Evolutionary conservation across 495 filamentous ascomycete species (phyloP), one percentile per base, ranked within the genome.

Genomic region (Haplographium delicatum): DNA sequence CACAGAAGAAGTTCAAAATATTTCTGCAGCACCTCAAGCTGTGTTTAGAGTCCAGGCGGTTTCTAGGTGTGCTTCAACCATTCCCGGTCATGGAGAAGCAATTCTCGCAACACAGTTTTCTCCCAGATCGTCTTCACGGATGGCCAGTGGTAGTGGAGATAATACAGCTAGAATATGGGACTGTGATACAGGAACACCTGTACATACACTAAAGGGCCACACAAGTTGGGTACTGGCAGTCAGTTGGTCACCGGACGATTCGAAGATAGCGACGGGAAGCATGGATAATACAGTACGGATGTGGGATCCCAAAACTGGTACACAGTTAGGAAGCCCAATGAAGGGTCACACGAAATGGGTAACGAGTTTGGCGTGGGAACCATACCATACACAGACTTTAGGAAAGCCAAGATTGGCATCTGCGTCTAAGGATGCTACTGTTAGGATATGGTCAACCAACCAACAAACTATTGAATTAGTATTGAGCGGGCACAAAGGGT

Each of bases 261-360:
- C 75, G 10, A 78, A 82, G 44, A 78, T 99, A 42, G 94, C 89
- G 8, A 97, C 91, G 3, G 94, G 93, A 11, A 86, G 86, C 59
- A 95, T 93, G 84, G 94, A 97, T 59, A 95, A 89, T 58, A 86
- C 84, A 0, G 84, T 97, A 11, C 78, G 91, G 39, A 70, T 97
- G 31, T 99, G 91, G 90, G 86, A 96, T 62, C 79, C 89, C 1
- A 81, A 83, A 55, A 88, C 85, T 1, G 94, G 94, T 0, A 81
- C 88, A 56, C 66, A 83, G 1, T 64, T 90, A 9, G 89, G 89
- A 7, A 72, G 75, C 18, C 79, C 88, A 4, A 72, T 97, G 58
- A 96, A 86, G 66, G 93, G 91, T 2, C 93, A 99, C 62, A 78
- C 81, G 3, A 94, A 94, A 64, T 95, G 88, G 86, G 85, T 96